Evolutionary conservation across 2,329 filamentous ascomycete genomes (phyloP).

Genomic region (Fusarium pseudonygamai): DNA sequence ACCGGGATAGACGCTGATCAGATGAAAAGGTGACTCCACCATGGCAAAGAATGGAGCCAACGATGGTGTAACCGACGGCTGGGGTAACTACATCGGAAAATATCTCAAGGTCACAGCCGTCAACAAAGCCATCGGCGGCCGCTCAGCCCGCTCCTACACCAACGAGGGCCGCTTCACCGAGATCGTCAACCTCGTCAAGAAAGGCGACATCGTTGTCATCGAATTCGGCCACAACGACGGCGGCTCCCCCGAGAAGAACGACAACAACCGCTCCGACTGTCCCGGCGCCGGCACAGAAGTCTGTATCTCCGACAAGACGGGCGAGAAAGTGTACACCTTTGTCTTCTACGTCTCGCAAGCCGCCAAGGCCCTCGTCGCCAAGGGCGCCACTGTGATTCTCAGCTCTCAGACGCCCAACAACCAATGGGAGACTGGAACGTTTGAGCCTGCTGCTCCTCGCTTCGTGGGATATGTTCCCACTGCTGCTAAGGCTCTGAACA

Average conservation of each 20-base stretch:
- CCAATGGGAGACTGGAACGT: constrained; percentile 67
- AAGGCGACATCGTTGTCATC: constrained; percentile 73
- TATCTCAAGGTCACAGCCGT: constrained; percentile 57
- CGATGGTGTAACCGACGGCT: constrained; percentile 60
- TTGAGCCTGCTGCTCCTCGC: constrained; percentile 56
- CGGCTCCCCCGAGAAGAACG: constrained; percentile 60
- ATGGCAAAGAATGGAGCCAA: constrained; percentile 61
- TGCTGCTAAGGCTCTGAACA: constrained; percentile 49
- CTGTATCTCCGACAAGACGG: constrained; percentile 50
- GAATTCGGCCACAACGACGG: constrained; percentile 81
- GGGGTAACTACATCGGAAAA: constrained; percentile 68
- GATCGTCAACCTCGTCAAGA: constrained; percentile 61
- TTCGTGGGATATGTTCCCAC: constrained; percentile 66
- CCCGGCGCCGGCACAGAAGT: constrained; percentile 62
- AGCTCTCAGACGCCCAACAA: constrained; percentile 66
- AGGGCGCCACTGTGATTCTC: constrained; percentile 69
- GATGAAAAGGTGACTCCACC: constrained; percentile 61
- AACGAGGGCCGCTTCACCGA: constrained; percentile 71
- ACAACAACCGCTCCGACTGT: constrained; percentile 72
- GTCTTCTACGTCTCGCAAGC: constrained; percentile 68
- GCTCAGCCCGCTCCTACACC: constrained; percentile 72
- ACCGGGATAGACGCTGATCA: neutral
- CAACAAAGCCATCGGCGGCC: constrained; percentile 73
- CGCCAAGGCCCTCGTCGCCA: constrained; percentile 60
- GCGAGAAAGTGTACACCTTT: constrained; percentile 67